These are phyloP conservation scores for Kockiozyma suomiensis DNA, from an alignment of 805 yeast species.

Conservation along the genomic window DNA sequence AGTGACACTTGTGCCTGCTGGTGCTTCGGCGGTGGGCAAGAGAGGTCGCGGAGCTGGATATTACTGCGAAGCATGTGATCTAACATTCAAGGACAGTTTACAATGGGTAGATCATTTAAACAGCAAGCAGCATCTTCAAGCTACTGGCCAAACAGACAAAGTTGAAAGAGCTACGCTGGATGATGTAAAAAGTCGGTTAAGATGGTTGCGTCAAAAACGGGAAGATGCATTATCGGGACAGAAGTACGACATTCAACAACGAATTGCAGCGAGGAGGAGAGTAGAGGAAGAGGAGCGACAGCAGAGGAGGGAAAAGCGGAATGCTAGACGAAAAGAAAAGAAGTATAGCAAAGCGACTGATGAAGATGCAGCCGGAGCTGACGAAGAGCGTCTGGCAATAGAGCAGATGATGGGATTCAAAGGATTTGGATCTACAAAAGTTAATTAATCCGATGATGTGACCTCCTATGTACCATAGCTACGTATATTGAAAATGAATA, in stretches of 20 bases:
- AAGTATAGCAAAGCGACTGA: constrained; percentile 8
- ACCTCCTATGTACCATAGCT: neutral
- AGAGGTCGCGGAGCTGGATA: constrained; percentile 76
- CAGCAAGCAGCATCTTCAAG: constrained; percentile 58
- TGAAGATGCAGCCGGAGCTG: constrained; percentile 14
- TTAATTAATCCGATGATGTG: neutral
- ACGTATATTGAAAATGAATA: neutral
- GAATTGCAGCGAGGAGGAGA: constrained; percentile 47
- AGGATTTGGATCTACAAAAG: constrained; percentile 56
- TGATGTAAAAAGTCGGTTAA: constrained; percentile 51
- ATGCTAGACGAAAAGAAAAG: constrained; percentile 33
- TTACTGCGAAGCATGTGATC: constrained; percentile 75
- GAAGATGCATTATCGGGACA: constrained; percentile 29
- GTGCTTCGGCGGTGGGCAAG: constrained; percentile 43
- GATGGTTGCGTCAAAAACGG: constrained; percentile 43
- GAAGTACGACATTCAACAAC: constrained; percentile 45
- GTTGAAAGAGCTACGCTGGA: constrained; percentile 51
- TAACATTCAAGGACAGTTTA: constrained; percentile 80
- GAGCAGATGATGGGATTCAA: constrained; percentile 60
- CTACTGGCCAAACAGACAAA: constrained; percentile 45
- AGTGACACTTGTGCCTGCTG: constrained; percentile 43
- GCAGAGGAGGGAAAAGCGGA: constrained; percentile 28
- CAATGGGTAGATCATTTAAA: constrained; percentile 83
- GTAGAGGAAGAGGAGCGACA: constrained; percentile 46
- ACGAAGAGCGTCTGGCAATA: constrained; percentile 38